Evolutionary conservation across 495 filamentous ascomycete genomes (phyloP).

Genomic region (Cryomyces antarcticus): DNA sequence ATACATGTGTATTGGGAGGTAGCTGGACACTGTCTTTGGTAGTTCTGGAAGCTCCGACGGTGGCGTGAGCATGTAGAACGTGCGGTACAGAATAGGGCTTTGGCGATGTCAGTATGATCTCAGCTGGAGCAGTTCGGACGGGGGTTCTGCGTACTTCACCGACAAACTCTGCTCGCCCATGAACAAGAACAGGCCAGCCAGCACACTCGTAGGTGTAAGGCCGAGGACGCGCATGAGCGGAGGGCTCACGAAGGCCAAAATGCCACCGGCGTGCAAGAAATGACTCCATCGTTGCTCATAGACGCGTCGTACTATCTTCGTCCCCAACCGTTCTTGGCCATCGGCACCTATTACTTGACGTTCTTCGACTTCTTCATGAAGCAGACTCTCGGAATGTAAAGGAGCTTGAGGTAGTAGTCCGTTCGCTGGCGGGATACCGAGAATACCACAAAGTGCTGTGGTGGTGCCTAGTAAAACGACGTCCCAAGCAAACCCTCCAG

Average conservation of each 20-base stretch:
- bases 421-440: slow-evolving; percentile 50
- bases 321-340: slow-evolving; percentile 22
- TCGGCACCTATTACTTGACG: slow-evolving; percentile 16
- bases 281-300: slow-evolving; percentile 52
- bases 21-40: slow-evolving; percentile 27
- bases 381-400: slow-evolving; percentile 43
- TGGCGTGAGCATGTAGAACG: slow-evolving; percentile 43
- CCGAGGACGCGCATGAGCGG: slow-evolving; percentile 51
- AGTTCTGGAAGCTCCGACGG: slow-evolving; percentile 40
- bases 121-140: no score
- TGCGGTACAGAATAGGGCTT: slow-evolving; percentile 41
- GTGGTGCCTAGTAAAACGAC: slow-evolving; percentile 47
- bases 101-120: not conserved
- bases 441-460: slow-evolving; percentile 45
- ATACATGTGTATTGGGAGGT: slow-evolving; percentile 40
- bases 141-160: slow-evolving; percentile 27
- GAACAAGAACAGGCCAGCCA: slow-evolving; percentile 50
- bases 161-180: slow-evolving; percentile 56
- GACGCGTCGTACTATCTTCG: slow-evolving; percentile 26
- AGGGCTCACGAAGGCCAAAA: slow-evolving; percentile 40
- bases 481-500: slow-evolving; percentile 52
- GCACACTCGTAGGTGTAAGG: slow-evolving; percentile 45
- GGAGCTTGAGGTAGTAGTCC: slow-evolving; percentile 52
- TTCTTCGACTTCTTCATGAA: slow-evolving; percentile 32
- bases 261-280: slow-evolving; percentile 40